A percentile compares a stretch with the other conserved stretches of the same genome.
Evolutionary conservation across 1,284 basidiomycete genomes (phyloP).

Genomic region (Volvariella volvacea): DNA sequence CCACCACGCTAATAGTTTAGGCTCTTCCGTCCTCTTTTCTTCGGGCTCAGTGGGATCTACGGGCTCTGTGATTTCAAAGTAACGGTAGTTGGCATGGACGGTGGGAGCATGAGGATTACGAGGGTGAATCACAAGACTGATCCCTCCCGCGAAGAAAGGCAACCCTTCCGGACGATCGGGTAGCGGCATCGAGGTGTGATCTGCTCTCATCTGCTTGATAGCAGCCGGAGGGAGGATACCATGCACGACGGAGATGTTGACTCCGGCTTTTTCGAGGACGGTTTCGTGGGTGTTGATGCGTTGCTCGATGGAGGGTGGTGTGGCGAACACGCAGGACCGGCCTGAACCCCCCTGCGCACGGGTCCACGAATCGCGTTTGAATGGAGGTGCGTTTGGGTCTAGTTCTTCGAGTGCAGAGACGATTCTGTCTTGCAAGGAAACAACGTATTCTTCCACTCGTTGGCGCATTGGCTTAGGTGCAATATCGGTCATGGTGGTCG

Average conservation of each 20-base stretch:
- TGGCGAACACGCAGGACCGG: conserved; percentile 81
- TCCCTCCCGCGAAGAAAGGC: conserved; percentile 92
- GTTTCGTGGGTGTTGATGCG: conserved; percentile 26
- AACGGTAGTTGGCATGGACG: conserved; percentile 96
- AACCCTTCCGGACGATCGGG: conserved; percentile 48
- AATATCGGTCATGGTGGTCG: conserved; percentile 6
- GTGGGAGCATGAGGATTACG: conserved; percentile 88
- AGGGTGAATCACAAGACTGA: conserved; percentile 92
- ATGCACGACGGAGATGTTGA: conserved; percentile 92
- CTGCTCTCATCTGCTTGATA: conserved; percentile 90
- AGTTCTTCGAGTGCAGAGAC: conserved; percentile 75
- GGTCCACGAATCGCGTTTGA: conserved; percentile 86
- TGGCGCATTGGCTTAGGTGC: conserved; percentile 60
- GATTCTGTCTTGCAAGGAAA: conserved; percentile 77
- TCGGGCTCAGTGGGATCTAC: conserved; percentile 20
- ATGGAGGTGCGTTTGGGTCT: conserved; percentile 66
- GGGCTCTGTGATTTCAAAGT: conserved; percentile 84
- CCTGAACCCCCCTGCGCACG: conserved; percentile 84
- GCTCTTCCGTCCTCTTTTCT: conserved; percentile 14
- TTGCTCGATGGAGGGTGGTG: conserved; percentile 36
- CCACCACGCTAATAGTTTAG: conserved; percentile 87
- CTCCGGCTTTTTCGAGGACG: conserved; percentile 93
- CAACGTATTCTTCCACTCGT: conserved; percentile 77
- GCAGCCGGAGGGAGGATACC: conserved; percentile 85
- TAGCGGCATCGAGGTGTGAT: conserved; percentile 76